Percentiles rank a stretch among this genome's conserved stretches.
These are phyloP conservation scores for Prinsepia uniflora DNA, from an alignment of 306 rosid genomes.

Conservation along the genomic window DNA sequence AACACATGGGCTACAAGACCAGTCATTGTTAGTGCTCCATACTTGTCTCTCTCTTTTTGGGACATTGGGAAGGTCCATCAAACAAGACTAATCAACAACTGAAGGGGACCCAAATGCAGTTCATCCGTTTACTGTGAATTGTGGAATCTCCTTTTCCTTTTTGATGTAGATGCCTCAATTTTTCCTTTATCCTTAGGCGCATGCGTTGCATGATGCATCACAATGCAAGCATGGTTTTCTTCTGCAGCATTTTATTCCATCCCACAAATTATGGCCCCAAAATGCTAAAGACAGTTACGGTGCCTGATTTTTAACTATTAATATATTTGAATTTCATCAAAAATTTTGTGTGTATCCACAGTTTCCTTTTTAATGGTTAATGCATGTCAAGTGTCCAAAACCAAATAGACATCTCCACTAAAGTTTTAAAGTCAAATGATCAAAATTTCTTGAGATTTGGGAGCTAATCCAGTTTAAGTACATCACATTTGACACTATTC, in stretches of 20 bases:
- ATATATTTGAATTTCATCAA: no score
- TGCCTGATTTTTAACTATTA: no score
- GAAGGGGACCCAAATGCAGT: slow-evolving; percentile 23
- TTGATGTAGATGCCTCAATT: neutral
- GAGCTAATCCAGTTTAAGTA: neutral
- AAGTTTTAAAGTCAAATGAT: neutral
- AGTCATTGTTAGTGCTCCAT: neutral
- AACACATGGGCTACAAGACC: slow-evolving; percentile 1
- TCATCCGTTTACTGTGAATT: slow-evolving; percentile 12
- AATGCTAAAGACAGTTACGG: no score
- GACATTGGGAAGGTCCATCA: neutral
- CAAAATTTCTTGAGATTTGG: neutral
- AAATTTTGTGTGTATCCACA: no score
- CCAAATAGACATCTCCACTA: neutral
- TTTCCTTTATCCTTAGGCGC: neutral
- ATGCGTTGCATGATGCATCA: neutral
- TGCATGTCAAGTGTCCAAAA: no score
- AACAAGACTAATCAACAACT: neutral
- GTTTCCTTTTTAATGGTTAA: no score
- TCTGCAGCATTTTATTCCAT: neutral
- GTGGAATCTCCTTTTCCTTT: neutral
- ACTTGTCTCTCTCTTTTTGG: neutral
- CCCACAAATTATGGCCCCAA: neutral
- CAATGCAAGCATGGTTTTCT: neutral
- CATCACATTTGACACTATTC: neutral